These are phyloP conservation scores for Aspergillus texensis DNA, from an alignment of 2,329 filamentous ascomycete genomes.

Conservation along the genomic window DNA sequence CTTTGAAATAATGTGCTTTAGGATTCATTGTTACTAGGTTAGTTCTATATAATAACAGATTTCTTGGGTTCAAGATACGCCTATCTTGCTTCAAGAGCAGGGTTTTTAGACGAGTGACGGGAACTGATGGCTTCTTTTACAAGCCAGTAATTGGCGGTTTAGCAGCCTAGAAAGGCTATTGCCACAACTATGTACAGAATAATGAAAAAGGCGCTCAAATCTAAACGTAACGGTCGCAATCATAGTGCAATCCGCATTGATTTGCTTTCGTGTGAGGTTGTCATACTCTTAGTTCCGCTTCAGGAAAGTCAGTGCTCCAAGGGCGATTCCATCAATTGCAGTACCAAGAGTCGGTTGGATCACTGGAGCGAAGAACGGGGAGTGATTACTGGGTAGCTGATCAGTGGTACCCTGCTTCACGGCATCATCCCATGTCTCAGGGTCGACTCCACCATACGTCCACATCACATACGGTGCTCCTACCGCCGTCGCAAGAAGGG, in stretches of 20 bases:
- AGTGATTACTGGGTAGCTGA: constrained; percentile 61
- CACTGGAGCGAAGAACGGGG: constrained; percentile 58
- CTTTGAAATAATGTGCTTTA: neutral
- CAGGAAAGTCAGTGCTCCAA: constrained; percentile 51
- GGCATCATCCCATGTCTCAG: constrained; percentile 51
- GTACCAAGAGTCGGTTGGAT: constrained; percentile 58
- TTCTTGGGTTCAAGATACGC: no score
- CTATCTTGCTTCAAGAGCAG: no score
- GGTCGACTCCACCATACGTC: constrained; percentile 57
- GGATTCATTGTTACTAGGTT: neutral
- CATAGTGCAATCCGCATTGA: neutral
- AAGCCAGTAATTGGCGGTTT: no score
- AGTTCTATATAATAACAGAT: neutral
- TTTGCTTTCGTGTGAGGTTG: neutral
- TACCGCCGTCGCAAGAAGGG: constrained; percentile 54
- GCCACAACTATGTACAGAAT: neutral
- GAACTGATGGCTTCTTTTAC: no score
- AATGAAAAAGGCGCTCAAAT: neutral
- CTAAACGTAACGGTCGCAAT: neutral
- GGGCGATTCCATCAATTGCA: constrained; percentile 54
- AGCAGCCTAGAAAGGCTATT: no score
- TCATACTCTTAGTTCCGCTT: constrained; percentile 5
- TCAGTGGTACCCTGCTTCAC: constrained; percentile 49
- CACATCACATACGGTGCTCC: constrained; percentile 57
- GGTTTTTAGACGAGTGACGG: no score